phyloP scores from a whole-genome alignment of 495 filamentous ascomycete species.

The Aspergillus sclerotioniger region DNA sequence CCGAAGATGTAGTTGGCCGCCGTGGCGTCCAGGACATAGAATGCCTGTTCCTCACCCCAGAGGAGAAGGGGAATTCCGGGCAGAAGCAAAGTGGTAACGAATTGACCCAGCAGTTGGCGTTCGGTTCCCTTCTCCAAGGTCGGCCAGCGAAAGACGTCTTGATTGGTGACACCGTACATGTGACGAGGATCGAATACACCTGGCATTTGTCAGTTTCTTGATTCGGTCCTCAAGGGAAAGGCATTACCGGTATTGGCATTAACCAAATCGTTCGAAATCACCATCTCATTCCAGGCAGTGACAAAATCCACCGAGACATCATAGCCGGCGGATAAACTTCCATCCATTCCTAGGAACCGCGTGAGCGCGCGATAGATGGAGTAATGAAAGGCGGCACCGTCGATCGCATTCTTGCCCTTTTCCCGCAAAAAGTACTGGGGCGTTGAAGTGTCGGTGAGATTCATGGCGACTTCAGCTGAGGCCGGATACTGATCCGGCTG shows the following conservation, averaged over 20 bases:
- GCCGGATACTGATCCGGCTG: conserved; percentile 48
- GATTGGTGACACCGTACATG: conserved; percentile 67
- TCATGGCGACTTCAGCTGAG: conserved; percentile 43
- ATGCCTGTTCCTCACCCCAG: conserved; percentile 70
- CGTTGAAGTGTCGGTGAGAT: conserved; percentile 41
- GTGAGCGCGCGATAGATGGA: conserved; percentile 65
- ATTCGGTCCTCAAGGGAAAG: too few species aligned
- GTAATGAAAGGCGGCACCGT: conserved; percentile 69
- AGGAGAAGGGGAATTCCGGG: conserved; percentile 63
- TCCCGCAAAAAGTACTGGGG: conserved; percentile 55
- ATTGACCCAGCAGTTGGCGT: conserved; percentile 57
- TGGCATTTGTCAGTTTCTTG: too few species aligned
- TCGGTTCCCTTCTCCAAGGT: conserved; percentile 60
- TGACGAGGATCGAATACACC: conserved; percentile 70
- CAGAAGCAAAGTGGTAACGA: conserved; percentile 61
- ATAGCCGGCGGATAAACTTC: conserved; percentile 57
- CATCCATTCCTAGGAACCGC: conserved; percentile 64
- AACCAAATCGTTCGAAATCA: conserved; percentile 60
- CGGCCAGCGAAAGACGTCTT: conserved; percentile 75
- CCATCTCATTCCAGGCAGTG: conserved; percentile 56
- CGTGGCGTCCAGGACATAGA: conserved; percentile 65
- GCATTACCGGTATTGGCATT: conserved; percentile 63
- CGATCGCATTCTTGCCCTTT: conserved; percentile 54
- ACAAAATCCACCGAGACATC: conserved; percentile 59
- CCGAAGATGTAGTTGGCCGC: conserved; percentile 71